A percentile compares a stretch with the other conserved stretches of the same genome.
Evolutionary conservation across 208 protist species (phyloP).

Genomic region (Lotmaria passim): DNA sequence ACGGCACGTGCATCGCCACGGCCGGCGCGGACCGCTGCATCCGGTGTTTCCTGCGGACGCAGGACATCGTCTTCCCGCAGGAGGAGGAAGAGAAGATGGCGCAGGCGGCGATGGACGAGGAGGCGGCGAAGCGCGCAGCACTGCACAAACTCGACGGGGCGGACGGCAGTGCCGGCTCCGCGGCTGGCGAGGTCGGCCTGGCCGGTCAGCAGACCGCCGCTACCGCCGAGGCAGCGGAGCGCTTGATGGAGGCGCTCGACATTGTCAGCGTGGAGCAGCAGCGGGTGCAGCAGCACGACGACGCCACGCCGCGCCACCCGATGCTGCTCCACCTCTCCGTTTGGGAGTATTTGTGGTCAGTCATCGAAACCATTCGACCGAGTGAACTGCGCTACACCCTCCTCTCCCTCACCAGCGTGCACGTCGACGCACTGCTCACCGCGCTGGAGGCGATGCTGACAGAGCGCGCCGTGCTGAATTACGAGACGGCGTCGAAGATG

Average conservation of each 20-base stretch:
- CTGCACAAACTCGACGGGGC: slow-evolving; percentile 56
- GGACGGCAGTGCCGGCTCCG: slow-evolving; percentile 22
- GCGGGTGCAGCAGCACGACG: slow-evolving; percentile 59
- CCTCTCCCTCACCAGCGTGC: slow-evolving; percentile 77
- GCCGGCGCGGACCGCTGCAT: slow-evolving; percentile 82
- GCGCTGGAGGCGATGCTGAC: slow-evolving; percentile 71
- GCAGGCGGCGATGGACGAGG: slow-evolving; percentile 90
- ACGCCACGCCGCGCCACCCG: slow-evolving; percentile 60
- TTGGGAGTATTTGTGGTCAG: slow-evolving; percentile 86
- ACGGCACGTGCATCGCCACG: slow-evolving; percentile 82
- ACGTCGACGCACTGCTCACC: slow-evolving; percentile 80
- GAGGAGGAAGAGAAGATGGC: slow-evolving; percentile 89
- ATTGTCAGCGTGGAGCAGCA: slow-evolving; percentile 85
- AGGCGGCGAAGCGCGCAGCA: slow-evolving; percentile 63
- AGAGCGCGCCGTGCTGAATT: slow-evolving; percentile 74
- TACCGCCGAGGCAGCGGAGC: slow-evolving; percentile 77
- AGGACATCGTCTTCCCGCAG: slow-evolving; percentile 89
- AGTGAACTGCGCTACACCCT: slow-evolving; percentile 86
- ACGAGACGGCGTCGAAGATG: slow-evolving; percentile 80
- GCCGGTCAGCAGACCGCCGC: slow-evolving; percentile 74
- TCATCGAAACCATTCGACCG: slow-evolving; percentile 81
- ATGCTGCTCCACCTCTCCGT: slow-evolving; percentile 69
- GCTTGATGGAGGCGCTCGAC: slow-evolving; percentile 89
- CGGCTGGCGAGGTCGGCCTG: slow-evolving; percentile 59
- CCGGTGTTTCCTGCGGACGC: slow-evolving; percentile 83